Evolutionary conservation across 768 basidiomycete species (phyloP).

Genomic region (Pleurotus salmoneostramineus): DNA sequence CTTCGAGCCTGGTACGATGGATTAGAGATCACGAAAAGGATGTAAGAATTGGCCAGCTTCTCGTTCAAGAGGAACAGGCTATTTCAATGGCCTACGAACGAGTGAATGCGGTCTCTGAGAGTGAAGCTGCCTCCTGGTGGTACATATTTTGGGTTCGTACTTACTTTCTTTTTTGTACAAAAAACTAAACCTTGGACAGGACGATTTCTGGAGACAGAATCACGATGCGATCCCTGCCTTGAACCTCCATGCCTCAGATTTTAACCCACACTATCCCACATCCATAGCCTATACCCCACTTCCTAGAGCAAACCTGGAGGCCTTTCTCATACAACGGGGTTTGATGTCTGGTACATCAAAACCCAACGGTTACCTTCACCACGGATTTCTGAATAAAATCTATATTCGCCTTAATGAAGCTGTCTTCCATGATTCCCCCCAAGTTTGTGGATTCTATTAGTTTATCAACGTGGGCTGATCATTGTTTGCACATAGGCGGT

Average conservation of each 20-base stretch:
- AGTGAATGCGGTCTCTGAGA: conserved; percentile 41
- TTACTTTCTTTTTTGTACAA: background rate
- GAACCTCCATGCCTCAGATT: conserved; percentile 47
- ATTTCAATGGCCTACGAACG: conserved; percentile 53
- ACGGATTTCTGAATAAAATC: conserved; percentile 68
- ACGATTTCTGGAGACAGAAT: conserved; percentile 75
- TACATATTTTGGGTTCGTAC: conserved; percentile 69
- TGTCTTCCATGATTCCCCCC: conserved; percentile 48
- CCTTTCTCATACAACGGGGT: conserved; percentile 60
- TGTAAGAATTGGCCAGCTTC: conserved; percentile 47
- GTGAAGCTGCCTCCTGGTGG: conserved; percentile 66
- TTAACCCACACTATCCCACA: conserved; percentile 66
- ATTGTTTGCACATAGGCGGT: conserved; percentile 39
- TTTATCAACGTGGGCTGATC: background rate
- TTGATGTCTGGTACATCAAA: conserved; percentile 42
- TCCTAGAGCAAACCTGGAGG: conserved; percentile 58
- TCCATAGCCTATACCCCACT: conserved; percentile 74
- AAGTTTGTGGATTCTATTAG: conserved; percentile 30
- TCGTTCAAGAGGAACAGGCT: conserved; percentile 38
- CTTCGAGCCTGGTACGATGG: conserved; percentile 38
- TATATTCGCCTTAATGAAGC: conserved; percentile 70
- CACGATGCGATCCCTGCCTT: conserved; percentile 51
- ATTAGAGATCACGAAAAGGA: conserved; percentile 49
- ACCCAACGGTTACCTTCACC: conserved; percentile 49
- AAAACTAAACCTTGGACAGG: conserved; percentile 31